These are phyloP conservation scores for Agastache rugosa DNA, from an alignment of 257 asterid species.

Conservation along the genomic window DNA sequence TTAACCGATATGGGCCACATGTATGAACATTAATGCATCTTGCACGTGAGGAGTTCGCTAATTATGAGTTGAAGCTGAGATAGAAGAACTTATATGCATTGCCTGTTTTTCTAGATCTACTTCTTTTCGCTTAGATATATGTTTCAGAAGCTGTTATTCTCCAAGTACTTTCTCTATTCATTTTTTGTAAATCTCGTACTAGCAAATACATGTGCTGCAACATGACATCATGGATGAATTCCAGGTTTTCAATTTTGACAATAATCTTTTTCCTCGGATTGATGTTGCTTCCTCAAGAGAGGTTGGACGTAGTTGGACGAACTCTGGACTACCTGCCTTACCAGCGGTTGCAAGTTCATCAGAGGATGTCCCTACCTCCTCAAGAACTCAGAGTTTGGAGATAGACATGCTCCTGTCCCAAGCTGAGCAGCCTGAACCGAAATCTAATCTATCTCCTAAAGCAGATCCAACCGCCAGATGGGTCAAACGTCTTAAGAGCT, in stretches of 20 bases:
- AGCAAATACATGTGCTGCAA: not conserved
- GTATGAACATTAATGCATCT: no score
- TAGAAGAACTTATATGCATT: not conserved
- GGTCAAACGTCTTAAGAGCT: constrained; percentile 76
- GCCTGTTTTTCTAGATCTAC: not conserved
- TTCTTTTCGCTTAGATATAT: not conserved
- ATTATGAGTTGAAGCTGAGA: not conserved
- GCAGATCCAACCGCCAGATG: constrained; percentile 62
- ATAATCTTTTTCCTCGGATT: constrained; percentile 11
- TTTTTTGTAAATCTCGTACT: not conserved
- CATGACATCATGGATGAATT: constrained; percentile 6
- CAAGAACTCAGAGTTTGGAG: constrained; percentile 84
- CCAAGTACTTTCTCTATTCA: not conserved
- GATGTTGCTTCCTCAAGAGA: constrained; percentile 36
- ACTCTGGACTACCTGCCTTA: constrained; percentile 39
- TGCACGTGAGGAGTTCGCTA: not conserved
- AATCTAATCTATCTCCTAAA: constrained; percentile 26
- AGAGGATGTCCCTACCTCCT: constrained; percentile 52
- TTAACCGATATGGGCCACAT: no score
- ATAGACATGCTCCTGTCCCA: constrained; percentile 56
- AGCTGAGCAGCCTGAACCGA: constrained; percentile 54
- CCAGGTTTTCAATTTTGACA: constrained; percentile 40
- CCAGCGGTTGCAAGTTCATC: constrained; percentile 45
- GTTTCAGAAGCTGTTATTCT: constrained; percentile 9
- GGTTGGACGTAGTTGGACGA: constrained; percentile 27